These are phyloP conservation scores for Cinnamomum chago DNA, from an alignment of 164 flowering plant species.

Conservation along the genomic window DNA sequence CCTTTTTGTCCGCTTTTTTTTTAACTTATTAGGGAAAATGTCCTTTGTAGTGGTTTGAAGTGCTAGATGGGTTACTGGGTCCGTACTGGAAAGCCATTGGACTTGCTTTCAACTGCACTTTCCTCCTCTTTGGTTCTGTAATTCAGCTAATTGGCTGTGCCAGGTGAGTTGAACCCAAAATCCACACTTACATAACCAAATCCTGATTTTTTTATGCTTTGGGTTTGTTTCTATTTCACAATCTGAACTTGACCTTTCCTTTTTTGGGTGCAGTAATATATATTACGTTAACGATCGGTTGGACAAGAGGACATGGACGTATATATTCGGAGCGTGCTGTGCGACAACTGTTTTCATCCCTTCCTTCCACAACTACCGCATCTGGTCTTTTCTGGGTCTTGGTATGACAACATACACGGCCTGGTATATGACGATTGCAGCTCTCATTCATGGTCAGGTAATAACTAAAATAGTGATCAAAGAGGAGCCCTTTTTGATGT, in stretches of 20 bases:
- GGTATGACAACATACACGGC: slow-evolving; percentile 98
- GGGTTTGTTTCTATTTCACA: background rate
- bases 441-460: slow-evolving; percentile 84
- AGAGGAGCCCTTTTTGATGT: background rate
- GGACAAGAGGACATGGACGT: slow-evolving; percentile 98
- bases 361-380: slow-evolving; percentile 89
- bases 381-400: slow-evolving; percentile 94
- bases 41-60: slow-evolving; percentile 79
- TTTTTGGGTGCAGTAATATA: slow-evolving; percentile 56
- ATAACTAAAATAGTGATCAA: background rate
- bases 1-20: background rate
- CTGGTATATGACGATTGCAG: slow-evolving; percentile 85
- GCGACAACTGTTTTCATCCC: slow-evolving; percentile 95
- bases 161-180: slow-evolving; percentile 36
- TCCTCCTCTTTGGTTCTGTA: slow-evolving; percentile 86
- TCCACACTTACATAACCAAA: background rate
- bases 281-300: slow-evolving; percentile 85
- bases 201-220: background rate
- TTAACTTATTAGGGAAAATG: background rate
- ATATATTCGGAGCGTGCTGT: slow-evolving; percentile 95
- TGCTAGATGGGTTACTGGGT: slow-evolving; percentile 85
- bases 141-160: slow-evolving; percentile 96
- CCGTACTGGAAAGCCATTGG: slow-evolving; percentile 91
- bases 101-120: slow-evolving; percentile 88
- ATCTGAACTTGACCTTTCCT: background rate